A percentile compares a stretch with the other conserved stretches of the same genome.
phyloP scores from a whole-genome alignment of 1,139 yeast genomes.

The Geotrichum macrosporum region DNA sequence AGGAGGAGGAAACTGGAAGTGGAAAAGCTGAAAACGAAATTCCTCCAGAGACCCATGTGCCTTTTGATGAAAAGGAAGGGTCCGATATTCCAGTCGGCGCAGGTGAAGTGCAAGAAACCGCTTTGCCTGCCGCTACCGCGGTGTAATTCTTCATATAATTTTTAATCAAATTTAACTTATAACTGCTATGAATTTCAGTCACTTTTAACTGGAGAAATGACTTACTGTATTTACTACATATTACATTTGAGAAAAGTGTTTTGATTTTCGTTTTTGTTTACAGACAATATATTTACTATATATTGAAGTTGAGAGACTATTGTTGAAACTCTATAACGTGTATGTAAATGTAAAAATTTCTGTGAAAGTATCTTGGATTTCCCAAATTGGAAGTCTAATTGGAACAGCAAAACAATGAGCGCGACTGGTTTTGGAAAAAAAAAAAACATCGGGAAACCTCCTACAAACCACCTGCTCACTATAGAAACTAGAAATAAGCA shows the following conservation, averaged over 20 bases:
- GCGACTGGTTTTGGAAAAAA: neutral
- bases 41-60: constrained; percentile 8
- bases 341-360: too few relatives aligned
- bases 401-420: neutral
- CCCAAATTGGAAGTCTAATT: neutral
- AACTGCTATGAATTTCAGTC: too few relatives aligned
- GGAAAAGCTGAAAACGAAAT: neutral
- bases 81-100: too few relatives aligned
- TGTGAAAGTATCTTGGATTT: too few relatives aligned
- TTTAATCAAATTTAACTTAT: too few relatives aligned
- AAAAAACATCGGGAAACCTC: neutral
- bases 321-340: too few relatives aligned
- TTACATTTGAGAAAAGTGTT: neutral
- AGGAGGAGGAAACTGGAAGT: neutral
- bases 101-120: too few relatives aligned
- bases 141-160: too few relatives aligned
- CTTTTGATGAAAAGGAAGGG: neutral
- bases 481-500: neutral
- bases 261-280: neutral
- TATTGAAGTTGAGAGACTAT: too few relatives aligned
- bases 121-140: too few relatives aligned
- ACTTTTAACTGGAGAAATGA: neutral
- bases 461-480: neutral
- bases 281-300: neutral
- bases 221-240: neutral